Percentiles rank a stretch among this genome's conserved stretches.
These are phyloP conservation scores for Thyridium curvatum DNA, from an alignment of 2,329 filamentous ascomycete species.

Conservation along the genomic window DNA sequence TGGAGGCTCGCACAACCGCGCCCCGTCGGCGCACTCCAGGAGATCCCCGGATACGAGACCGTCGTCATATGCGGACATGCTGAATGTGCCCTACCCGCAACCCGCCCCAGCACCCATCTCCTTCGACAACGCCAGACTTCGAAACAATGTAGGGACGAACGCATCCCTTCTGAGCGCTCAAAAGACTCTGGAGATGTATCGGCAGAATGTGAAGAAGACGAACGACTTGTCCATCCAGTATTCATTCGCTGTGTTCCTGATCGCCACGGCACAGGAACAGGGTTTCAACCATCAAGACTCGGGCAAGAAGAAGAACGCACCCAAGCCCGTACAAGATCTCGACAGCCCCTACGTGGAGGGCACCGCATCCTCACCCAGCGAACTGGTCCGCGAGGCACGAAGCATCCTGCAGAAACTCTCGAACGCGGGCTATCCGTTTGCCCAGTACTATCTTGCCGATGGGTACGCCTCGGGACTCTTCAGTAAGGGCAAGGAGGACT, in stretches of 20 bases:
- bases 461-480: slow-evolving; percentile 93
- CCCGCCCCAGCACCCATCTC: slow-evolving; percentile 60
- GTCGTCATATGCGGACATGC: slow-evolving; percentile 51
- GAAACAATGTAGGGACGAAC: slow-evolving; percentile 76
- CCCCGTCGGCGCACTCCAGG: slow-evolving; percentile 42
- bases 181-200: slow-evolving; percentile 96
- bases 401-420: slow-evolving; percentile 81
- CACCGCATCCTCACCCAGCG: slow-evolving; percentile 47
- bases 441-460: slow-evolving; percentile 95
- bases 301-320: slow-evolving; percentile 35
- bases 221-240: slow-evolving; percentile 87
- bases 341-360: slow-evolving; percentile 40
- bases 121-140: slow-evolving; percentile 76
- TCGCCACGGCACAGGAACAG: slow-evolving; percentile 80
- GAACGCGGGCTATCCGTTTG: slow-evolving; percentile 88
- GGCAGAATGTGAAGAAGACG: slow-evolving; percentile 94
- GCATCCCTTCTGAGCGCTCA: slow-evolving; percentile 85
- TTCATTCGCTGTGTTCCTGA: slow-evolving; percentile 91
- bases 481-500: slow-evolving; percentile 88
- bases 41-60: slow-evolving; percentile 49
- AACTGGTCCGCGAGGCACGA: slow-evolving; percentile 80
- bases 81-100: slow-evolving; percentile 72
- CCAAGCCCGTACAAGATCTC: slow-evolving; percentile 38
- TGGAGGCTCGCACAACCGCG: slow-evolving; percentile 35
- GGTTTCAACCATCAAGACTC: slow-evolving; percentile 47